A percentile compares a stretch with the other conserved stretches of the same genome.
phyloP scores from a whole-genome alignment of 768 basidiomycete species.

The Boletellus ananas region DNA sequence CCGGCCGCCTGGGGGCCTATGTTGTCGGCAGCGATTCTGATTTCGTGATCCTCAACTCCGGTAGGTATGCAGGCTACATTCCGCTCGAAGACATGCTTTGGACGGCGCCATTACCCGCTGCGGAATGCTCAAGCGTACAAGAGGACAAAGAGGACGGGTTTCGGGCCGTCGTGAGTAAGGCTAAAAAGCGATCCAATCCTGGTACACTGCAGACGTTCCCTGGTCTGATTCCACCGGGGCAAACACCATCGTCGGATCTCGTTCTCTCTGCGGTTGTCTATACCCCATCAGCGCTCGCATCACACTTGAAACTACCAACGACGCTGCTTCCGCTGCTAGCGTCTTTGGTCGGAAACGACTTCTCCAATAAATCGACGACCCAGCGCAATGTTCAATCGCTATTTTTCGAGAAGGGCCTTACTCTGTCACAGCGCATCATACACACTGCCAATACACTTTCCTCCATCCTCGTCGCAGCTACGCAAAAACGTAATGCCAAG shows the following conservation, averaged over 20 bases:
- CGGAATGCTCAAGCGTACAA: conserved; percentile 16
- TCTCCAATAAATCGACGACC: conserved; percentile 49
- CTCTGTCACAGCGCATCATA: conserved; percentile 60
- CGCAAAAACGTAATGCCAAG: conserved; percentile 48
- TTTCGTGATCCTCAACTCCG: conserved; percentile 72
- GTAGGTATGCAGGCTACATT: conserved; percentile 75
- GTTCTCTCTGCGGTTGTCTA: conserved; percentile 57
- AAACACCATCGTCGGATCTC: conserved; percentile 32
- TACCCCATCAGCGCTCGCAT: conserved; percentile 56
- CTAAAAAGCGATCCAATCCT: conserved; percentile 43
- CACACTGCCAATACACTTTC: conserved; percentile 57
- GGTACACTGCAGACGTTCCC: conserved; percentile 9
- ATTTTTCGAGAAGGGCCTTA: conserved; percentile 64
- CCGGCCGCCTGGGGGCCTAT: conserved; percentile 67
- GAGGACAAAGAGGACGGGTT: conserved; percentile 52
- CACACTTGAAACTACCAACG: conserved; percentile 62
- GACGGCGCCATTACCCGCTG: conserved; percentile 33
- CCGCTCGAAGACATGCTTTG: conserved; percentile 76
- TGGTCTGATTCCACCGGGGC: conserved; percentile 55
- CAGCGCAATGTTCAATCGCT: conserved; percentile 51
- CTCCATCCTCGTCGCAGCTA: conserved; percentile 47
- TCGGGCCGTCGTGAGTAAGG: conserved; percentile 53
- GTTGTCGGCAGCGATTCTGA: conserved; percentile 81
- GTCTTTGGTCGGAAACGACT: conserved; percentile 81
- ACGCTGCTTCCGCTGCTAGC: conserved; percentile 74